phyloP scores from a whole-genome alignment of 1,139 yeast species.

The Neolecta irregularis region DNA sequence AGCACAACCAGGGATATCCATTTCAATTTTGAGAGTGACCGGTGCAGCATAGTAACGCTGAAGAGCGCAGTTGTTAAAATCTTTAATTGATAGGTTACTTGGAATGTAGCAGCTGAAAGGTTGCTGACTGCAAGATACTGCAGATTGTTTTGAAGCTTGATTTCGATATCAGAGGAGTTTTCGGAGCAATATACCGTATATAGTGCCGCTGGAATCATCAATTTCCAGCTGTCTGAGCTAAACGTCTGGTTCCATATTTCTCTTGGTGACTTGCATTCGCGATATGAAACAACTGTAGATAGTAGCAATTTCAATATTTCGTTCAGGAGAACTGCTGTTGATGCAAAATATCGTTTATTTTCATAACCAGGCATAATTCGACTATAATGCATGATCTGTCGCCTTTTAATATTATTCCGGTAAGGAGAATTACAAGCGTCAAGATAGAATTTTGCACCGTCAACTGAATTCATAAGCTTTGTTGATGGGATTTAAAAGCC shows the following conservation, averaged over 20 bases:
- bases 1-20: slow-evolving; percentile 27
- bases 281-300: slow-evolving; percentile 20
- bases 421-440: slow-evolving; percentile 19
- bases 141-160: slow-evolving; percentile 25
- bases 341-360: slow-evolving; percentile 24
- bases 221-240: slow-evolving; percentile 28
- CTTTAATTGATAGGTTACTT: slow-evolving; percentile 31
- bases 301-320: slow-evolving; percentile 27
- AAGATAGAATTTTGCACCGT: slow-evolving; percentile 27
- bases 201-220: slow-evolving; percentile 29
- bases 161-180: background rate
- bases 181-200: slow-evolving; percentile 22
- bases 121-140: slow-evolving; percentile 31
- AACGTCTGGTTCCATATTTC: slow-evolving; percentile 21
- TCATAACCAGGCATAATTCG: slow-evolving; percentile 28
- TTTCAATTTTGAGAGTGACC: slow-evolving; percentile 22
- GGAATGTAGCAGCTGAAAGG: slow-evolving; percentile 31
- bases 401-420: background rate
- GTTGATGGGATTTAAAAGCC: slow-evolving; percentile 9
- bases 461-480: slow-evolving; percentile 14
- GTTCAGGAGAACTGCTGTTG: slow-evolving; percentile 31
- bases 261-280: slow-evolving; percentile 9
- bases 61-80: slow-evolving; percentile 31
- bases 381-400: slow-evolving; percentile 28
- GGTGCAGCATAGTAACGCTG: slow-evolving; percentile 27